phyloP scores from a whole-genome alignment of 2,329 filamentous ascomycete genomes.

The Penicillium sp. region DNA sequence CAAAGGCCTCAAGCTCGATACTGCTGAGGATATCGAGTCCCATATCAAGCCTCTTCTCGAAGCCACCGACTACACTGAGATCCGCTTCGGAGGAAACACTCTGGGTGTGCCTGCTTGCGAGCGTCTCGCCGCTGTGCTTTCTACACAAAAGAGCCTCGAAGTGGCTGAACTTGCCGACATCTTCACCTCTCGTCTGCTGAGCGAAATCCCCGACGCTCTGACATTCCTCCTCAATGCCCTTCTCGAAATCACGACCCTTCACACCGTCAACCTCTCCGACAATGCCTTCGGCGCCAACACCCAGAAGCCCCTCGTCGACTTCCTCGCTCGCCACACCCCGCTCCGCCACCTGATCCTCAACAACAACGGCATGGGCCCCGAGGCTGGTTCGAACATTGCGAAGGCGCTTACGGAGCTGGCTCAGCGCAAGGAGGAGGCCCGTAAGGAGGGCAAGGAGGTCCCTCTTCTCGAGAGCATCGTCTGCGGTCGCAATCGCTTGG shows the following conservation, averaged over 20 bases:
- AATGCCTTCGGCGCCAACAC: constrained; percentile 97
- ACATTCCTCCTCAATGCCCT: constrained; percentile 76
- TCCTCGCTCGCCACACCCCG: constrained; percentile 77
- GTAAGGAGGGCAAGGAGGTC: constrained; percentile 70
- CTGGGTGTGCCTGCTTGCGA: constrained; percentile 81
- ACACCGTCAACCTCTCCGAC: constrained; percentile 90
- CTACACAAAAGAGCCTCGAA: constrained; percentile 72
- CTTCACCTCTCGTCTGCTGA: constrained; percentile 86
- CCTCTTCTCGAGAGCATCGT: constrained; percentile 87
- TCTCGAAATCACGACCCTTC: constrained; percentile 73
- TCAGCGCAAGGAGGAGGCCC: too few relatives aligned
- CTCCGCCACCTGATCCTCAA: constrained; percentile 92
- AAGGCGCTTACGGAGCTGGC: constrained; percentile 77
- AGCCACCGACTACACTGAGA: constrained; percentile 64
- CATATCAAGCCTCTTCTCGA: constrained; percentile 68
- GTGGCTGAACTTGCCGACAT: constrained; percentile 90
- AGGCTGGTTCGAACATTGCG: constrained; percentile 79
- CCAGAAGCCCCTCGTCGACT: constrained; percentile 81
- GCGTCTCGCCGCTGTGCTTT: constrained; percentile 71
- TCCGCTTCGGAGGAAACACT: constrained; percentile 82
- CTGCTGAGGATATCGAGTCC: constrained; percentile 72
- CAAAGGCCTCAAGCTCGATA: constrained; percentile 85
- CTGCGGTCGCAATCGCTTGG: constrained; percentile 88
- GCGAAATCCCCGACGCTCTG: constrained; percentile 85
- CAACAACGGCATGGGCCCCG: constrained; percentile 93